Base-by-base conservation (phyloP, 1,284 basidiomycete genomes). In the Mycena citricolor region DNA sequence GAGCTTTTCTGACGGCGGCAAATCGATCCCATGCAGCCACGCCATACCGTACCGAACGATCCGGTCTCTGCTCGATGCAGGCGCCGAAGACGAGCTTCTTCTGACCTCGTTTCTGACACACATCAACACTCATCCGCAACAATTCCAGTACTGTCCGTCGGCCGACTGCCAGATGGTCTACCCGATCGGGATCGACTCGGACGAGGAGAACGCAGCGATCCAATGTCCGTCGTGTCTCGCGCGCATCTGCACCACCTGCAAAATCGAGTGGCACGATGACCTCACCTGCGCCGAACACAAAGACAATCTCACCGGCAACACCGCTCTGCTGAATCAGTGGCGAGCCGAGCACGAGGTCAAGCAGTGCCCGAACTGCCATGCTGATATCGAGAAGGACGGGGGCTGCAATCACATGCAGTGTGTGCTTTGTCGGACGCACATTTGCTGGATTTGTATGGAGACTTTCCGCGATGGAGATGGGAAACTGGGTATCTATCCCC, bases 131-230 rank as follows among this genome's bases (percentile, higher is more conserved):
- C 61, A 58, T 21, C 56, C 65, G 4, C 55, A 65, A n/a, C 63
- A 67, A 22, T 70, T 68, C 49, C 70, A 69, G 44, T 75, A 74
- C 60, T 79, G 76, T 51, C 75, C 71, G 5, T 62, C 66, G 6
- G 57, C 64, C 4, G 56, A 63, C 30, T 75, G 73, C 44, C 44
- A 66, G 29, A 60, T 66, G 10, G 60, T 73, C 16, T 68, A 69
- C 50, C 60, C n/a, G n/a, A n/a, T n/a, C n/a, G n/a, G n/a, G n/a
- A n/a, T n/a, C n/a, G n/a, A n/a, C n/a, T n/a, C n/a, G 81, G 22
- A 56, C 64, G 5, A 25, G 23, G 3, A 69, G 68, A 0, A 64
- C 73, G 0, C 60, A 62, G 4, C 74, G 73, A 1, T 32, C 45
- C 11, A 38, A 36, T 58, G 57, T 39, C 55, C 55, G 7, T 49